phyloP scores from a whole-genome alignment of 768 basidiomycete species.

The Sistotremastrum niveocremeum region DNA sequence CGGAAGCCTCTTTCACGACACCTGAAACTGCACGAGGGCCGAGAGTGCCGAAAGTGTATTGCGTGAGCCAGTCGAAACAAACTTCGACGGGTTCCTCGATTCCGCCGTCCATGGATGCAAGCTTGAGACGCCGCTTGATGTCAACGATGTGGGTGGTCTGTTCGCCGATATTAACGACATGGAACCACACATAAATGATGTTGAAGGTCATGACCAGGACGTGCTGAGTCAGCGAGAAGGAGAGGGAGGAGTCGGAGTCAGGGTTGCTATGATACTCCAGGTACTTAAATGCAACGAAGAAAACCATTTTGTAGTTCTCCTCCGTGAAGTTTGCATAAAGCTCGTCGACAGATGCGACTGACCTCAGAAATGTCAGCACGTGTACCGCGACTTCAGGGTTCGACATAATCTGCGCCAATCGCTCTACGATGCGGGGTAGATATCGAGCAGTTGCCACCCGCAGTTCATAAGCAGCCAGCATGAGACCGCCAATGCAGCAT shows the following conservation, averaged over 20 bases:
- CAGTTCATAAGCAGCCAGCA: slow-evolving; percentile 79
- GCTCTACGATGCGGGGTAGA: slow-evolving; percentile 69
- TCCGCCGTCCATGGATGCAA: slow-evolving; percentile 65
- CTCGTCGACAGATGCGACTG: slow-evolving; percentile 67
- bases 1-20: neutral
- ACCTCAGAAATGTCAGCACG: slow-evolving; percentile 81
- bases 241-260: slow-evolving; percentile 43
- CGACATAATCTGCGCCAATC: slow-evolving; percentile 88
- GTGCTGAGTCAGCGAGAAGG: slow-evolving; percentile 84
- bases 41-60: slow-evolving; percentile 88
- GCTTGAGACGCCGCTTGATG: slow-evolving; percentile 73
- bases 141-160: slow-evolving; percentile 70
- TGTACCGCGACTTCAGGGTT: slow-evolving; percentile 91
- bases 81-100: slow-evolving; percentile 90
- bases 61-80: slow-evolving; percentile 93
- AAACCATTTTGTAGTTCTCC: slow-evolving; percentile 82
- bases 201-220: slow-evolving; percentile 83
- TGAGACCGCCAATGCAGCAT: slow-evolving; percentile 80
- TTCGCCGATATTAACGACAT: slow-evolving; percentile 71
- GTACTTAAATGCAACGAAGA: slow-evolving; percentile 88
- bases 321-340: slow-evolving; percentile 88
- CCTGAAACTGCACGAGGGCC: slow-evolving; percentile 67
- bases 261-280: slow-evolving; percentile 77
- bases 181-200: slow-evolving; percentile 90
- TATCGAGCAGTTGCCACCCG: slow-evolving; percentile 67